phyloP scores from a whole-genome alignment of 2,329 filamentous ascomycete genomes.

The Exophiala xenobiotica region DNA sequence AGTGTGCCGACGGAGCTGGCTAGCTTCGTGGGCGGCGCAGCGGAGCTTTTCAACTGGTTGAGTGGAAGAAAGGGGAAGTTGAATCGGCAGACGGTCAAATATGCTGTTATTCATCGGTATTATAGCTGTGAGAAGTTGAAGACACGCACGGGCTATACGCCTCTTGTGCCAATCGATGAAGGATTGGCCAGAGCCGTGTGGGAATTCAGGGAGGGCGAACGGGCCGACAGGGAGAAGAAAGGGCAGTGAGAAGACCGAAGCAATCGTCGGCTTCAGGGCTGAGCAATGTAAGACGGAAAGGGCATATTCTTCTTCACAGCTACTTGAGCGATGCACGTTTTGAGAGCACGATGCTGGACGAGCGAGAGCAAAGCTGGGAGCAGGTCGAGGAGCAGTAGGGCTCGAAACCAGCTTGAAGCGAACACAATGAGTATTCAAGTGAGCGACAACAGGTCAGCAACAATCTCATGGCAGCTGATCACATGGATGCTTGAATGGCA shows the following conservation, averaged over 20 bases:
- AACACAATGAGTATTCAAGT: too few relatives aligned
- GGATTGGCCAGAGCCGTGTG: conserved; percentile 46
- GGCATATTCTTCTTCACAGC: too few relatives aligned
- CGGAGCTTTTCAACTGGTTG: conserved; percentile 44
- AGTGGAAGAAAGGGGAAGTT: conserved; percentile 48
- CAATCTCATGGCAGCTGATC: too few relatives aligned
- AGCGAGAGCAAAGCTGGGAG: too few relatives aligned
- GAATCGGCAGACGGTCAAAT: conserved; percentile 45
- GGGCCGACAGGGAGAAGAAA: conserved; percentile 44
- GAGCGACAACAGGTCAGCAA: too few relatives aligned
- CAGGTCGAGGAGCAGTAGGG: too few relatives aligned
- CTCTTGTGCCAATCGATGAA: conserved; percentile 48
- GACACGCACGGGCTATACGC: conserved; percentile 44
- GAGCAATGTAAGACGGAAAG: too few relatives aligned
- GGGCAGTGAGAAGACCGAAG: conserved; percentile 37
- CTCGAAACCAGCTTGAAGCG: too few relatives aligned
- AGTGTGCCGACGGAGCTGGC: conserved; percentile 42
- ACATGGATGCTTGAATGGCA: too few relatives aligned
- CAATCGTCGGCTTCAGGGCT: too few relatives aligned
- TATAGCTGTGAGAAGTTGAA: conserved; percentile 50
- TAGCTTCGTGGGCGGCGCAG: conserved; percentile 41
- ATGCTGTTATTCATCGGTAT: conserved; percentile 51
- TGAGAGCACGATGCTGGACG: too few relatives aligned
- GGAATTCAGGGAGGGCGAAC: conserved; percentile 32
- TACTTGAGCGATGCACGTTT: too few relatives aligned